phyloP scores from a whole-genome alignment of 129 eudicot species.

The Glebionis coronaria region DNA sequence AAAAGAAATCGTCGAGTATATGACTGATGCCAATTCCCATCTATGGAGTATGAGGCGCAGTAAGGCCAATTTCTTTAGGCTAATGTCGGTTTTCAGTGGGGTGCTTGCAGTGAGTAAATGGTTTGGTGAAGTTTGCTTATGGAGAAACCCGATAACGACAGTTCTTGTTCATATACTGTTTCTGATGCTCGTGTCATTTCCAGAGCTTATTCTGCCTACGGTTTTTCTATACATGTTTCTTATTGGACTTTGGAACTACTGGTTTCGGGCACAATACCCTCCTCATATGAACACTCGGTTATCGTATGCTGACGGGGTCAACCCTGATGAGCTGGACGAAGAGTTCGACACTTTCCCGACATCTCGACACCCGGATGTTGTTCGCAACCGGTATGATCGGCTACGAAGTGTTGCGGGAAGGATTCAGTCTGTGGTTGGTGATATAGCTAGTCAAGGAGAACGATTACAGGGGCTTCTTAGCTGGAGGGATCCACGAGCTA shows the following conservation, averaged over 20 bases:
- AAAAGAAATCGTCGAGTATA: conserved; percentile 75
- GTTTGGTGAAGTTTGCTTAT: conserved; percentile 68
- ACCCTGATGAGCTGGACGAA: conserved; percentile 73
- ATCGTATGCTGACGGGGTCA: conserved; percentile 56
- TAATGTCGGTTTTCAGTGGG: conserved; percentile 64
- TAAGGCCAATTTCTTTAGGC: conserved; percentile 75
- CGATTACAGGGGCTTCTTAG: conserved; percentile 76
- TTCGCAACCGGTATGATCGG: conserved; percentile 73
- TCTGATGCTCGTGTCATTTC: conserved; percentile 66
- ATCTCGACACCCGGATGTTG: conserved; percentile 46
- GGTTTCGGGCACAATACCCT: conserved; percentile 59
- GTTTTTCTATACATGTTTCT: conserved; percentile 76
- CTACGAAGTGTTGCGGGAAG: conserved; percentile 73
- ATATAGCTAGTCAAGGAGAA: conserved; percentile 84
- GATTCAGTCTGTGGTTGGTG: conserved; percentile 80
- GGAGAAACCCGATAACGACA: conserved; percentile 73
- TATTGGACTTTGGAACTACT: conserved; percentile 80
- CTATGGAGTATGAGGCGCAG: conserved; percentile 97
- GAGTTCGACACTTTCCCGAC: conserved; percentile 85
- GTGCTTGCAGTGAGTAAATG: conserved; percentile 55
- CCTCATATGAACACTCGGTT: conserved; percentile 82
- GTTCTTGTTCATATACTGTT: conserved; percentile 65
- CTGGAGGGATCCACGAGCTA: conserved; percentile 93
- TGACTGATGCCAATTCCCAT: conserved; percentile 84
- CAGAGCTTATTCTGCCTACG: conserved; percentile 73